Base-by-base conservation (phyloP, 495 filamentous ascomycete species). In the Rhizodiscina lignyota region DNA sequence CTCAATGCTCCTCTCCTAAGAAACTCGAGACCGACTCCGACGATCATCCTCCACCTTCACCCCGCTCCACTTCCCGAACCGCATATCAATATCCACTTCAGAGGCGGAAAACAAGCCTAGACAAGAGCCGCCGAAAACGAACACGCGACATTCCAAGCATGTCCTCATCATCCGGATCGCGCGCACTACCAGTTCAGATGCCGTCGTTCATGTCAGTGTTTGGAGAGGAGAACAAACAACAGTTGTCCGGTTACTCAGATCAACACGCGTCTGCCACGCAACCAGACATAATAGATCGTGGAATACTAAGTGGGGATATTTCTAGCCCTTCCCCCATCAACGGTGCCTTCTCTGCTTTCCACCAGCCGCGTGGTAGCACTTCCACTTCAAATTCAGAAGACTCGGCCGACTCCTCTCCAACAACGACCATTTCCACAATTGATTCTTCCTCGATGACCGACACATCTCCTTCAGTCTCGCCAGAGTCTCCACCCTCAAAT, bases 321-420 rank as follows among this genome's bases (percentile, higher is more conserved):
- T 36, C 24, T 13, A 36, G 39, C 22, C 27, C 43, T 16, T 23
- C 18, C 16, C 22, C 37, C 5, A 15, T 39, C 8, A 39, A 30
- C 36, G 37, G 32, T 4, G 24, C 40, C 30, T 53, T 53, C 33
- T 34, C 47, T 21, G 34, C 40, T 12, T 54, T 51, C 23, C 53
- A 56, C 53, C 61, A 69, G 45, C 69, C 71, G 47, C 64, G 70
- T 54, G 64, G 70, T 47, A 77, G 71, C 52, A 71, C 72, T n/a
- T 87, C 83, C 18, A 91, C 82, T 3, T 73, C 77, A 39, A 68
- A 72, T 29, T 82, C 82, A n/a, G n/a, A n/a, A 5, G 84, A 79
- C 31, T 97, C 89, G 2, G 79, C 76, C 18, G 85, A 94, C 48
- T 92, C 86, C 5, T 96, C 89, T 15, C 89, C 89, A 0, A 94